Base-by-base conservation (phyloP, 345 rosid genomes). In the Pistacia integerrima region DNA sequence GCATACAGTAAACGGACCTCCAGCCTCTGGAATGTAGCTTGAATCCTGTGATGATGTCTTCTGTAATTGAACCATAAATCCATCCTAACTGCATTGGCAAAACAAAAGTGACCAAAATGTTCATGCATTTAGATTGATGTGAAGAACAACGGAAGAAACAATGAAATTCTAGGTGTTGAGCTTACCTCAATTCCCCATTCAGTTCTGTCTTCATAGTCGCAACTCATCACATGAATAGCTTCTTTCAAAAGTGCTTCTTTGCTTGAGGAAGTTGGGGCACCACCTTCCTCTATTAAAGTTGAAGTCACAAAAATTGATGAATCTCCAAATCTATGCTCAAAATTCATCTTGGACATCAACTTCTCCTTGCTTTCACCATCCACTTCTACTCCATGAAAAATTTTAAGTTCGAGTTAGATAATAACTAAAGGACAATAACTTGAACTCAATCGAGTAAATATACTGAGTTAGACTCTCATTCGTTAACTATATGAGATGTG, bases 11-110 rank as follows among this genome's bases (percentile, higher is more conserved):
- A 44, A 93, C 91, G 46, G 99, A 92, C 78, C 98, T 90, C 97
- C 98, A 96, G 30, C 99, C 98, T 58, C 98, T 95, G 75, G 94
- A 91, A 77, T 93, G 98, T 94, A 93, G 91, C 90, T 96, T 94
- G 87, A 97, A 94, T 33, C 98, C 99, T 64, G 97, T 94, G 57
- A 97, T 81, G 75, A 94, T 94, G 85, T 92, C 99, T 83, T 97
- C 99, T 73, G 98, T 94, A 70, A 94, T 92, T 54, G 99, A 97
- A 62, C 98, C 99, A 55, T 94, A 97, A 77, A 94, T 94, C 97
- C 98, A 92, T 65, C 98, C 97, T 74, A 92, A 85, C 99, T 94
- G 87, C 90, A 83, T 54, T 63, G 20, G 56, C 36, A 77, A 72
- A 76, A 75, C 36, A 77, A 72, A 76, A 75, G 79, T 46, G 77